A percentile compares a stretch with the other conserved stretches of the same genome.
These are phyloP conservation scores for Fusarium lateritium DNA, from an alignment of 2,329 filamentous ascomycete species.

Conservation along the genomic window DNA sequence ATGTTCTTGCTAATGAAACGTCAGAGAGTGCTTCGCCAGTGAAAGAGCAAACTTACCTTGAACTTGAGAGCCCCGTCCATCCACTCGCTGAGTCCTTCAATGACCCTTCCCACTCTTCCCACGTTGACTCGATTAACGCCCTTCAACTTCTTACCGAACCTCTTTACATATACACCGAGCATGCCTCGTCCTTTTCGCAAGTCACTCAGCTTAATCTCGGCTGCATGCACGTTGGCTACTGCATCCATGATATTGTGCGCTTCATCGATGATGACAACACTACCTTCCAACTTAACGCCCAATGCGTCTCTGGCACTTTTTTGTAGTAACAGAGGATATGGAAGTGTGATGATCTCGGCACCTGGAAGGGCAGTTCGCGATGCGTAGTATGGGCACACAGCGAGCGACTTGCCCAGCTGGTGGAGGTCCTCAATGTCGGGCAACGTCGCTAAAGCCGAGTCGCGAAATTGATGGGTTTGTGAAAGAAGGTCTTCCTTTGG, in stretches of 20 bases:
- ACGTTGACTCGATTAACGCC: constrained; percentile 94
- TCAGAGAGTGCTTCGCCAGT: constrained; percentile 2
- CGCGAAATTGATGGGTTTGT: constrained; percentile 84
- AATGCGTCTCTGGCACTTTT: constrained; percentile 89
- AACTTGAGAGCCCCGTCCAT: constrained; percentile 68
- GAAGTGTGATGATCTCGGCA: constrained; percentile 91
- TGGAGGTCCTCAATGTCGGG: constrained; percentile 95
- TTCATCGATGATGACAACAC: constrained; percentile 96
- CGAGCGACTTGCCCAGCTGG: constrained; percentile 80
- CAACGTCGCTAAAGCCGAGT: constrained; percentile 85
- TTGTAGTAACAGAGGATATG: constrained; percentile 92
- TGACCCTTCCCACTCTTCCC: constrained; percentile 85
- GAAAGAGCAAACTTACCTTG: constrained; percentile 58
- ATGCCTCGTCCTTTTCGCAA: constrained; percentile 81
- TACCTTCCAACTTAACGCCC: constrained; percentile 86
- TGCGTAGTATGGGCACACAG: constrained; percentile 97
- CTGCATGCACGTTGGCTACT: constrained; percentile 87
- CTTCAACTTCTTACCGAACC: constrained; percentile 89
- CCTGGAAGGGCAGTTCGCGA: constrained; percentile 85
- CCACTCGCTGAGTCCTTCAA: constrained; percentile 83
- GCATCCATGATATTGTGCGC: constrained; percentile 98
- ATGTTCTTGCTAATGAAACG: constrained; percentile 60
- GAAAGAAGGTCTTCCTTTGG: constrained; percentile 82
- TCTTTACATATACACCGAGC: constrained; percentile 85
- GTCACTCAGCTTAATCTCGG: constrained; percentile 80